Evolutionary conservation across 2,329 filamentous ascomycete genomes (phyloP).

Genomic region (Clarireedia paspali): DNA sequence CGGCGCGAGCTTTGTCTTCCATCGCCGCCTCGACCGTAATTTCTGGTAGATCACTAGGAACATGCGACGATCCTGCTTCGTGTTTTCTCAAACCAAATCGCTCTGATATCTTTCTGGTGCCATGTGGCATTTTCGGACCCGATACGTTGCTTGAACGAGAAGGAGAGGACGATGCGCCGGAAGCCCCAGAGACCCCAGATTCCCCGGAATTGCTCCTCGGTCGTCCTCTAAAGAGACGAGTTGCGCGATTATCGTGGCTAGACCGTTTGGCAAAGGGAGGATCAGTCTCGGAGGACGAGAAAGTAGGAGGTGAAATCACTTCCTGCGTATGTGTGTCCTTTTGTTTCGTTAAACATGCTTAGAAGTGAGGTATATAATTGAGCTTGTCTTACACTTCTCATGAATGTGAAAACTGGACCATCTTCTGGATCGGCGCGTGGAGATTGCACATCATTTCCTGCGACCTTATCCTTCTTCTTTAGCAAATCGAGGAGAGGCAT

Average conservation of each 20-base stretch:
- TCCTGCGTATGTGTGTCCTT: conserved; percentile 71
- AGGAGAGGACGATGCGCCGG: conserved; percentile 15
- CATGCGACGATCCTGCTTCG: conserved; percentile 58
- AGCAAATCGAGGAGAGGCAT: conserved; percentile 55
- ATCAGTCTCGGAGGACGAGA: conserved; percentile 32
- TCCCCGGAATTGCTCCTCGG: conserved; percentile 36
- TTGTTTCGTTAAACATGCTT: conserved; percentile 3
- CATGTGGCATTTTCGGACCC: background rate
- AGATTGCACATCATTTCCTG: conserved; percentile 28
- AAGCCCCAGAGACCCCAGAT: conserved; percentile 33
- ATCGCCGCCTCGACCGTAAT: conserved; percentile 42
- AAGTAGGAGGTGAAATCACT: conserved; percentile 62
- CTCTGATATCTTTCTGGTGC: conserved; percentile 50
- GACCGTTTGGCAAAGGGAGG: conserved; percentile 8
- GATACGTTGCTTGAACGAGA: conserved; percentile 7
- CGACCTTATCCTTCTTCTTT: conserved; percentile 53
- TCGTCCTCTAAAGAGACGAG: conserved; percentile 30
- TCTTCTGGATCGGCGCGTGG: conserved; percentile 20
- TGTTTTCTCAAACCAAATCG: conserved; percentile 58
- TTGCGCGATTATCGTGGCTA: conserved; percentile 24
- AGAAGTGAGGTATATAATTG: background rate
- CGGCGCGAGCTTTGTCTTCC: conserved; percentile 37
- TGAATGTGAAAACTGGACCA: conserved; percentile 60
- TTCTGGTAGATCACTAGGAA: conserved; percentile 73
- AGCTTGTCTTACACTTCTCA: conserved; percentile 49